Evolutionary conservation across 257 asterid genomes (phyloP), one percentile per base, ranked within the genome.

Genomic region (Forsythia viridissima): DNA sequence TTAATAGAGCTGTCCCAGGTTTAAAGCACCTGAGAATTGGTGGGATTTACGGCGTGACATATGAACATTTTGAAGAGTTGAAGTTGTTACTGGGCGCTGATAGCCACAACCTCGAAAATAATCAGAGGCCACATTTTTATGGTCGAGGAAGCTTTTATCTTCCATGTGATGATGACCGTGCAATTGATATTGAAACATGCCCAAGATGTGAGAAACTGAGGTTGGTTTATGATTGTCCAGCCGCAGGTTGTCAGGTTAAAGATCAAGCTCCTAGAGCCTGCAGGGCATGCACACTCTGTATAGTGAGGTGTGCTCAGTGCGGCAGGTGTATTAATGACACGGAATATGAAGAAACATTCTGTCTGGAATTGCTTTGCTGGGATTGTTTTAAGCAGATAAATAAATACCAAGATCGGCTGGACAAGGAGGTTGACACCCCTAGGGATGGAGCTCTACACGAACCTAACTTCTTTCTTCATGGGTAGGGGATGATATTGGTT

Each of bases 221-320:
- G 85, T 46, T 93, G 89, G 94, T 95, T 38, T 95, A 91, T 66
- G 98, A 95, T 82, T 95, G 99, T 71, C 97, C 99, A n/a, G 82
- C 95, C 2, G 87, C 84, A 77, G 86, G 85, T 48, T 95, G 99
- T 76, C 92, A 72, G 77, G 84, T 71, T 20, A 90, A 90, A 80
- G 93, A 85, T 75, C 70, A 67, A 0, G 55, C 80, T 10, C 20
- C 84, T 41, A 79, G 82, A 75, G 85, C 63, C 24, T 95, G 99
- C 85, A 82, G 98, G 83, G 99, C 88, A 0, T 95, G 99, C 79
- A 80, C 84, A 0, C 73, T 89, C 8, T 95, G 99, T 79, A 91
- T 90, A 72, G 55, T 87, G 41, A 88, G 99, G 74, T 94, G 99
- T 61, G 86, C 87, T 42, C 84, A 88, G 15, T 94, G 99, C 79